Base-by-base conservation (phyloP, 768 basidiomycete genomes). In the Lentinus brumalis region DNA sequence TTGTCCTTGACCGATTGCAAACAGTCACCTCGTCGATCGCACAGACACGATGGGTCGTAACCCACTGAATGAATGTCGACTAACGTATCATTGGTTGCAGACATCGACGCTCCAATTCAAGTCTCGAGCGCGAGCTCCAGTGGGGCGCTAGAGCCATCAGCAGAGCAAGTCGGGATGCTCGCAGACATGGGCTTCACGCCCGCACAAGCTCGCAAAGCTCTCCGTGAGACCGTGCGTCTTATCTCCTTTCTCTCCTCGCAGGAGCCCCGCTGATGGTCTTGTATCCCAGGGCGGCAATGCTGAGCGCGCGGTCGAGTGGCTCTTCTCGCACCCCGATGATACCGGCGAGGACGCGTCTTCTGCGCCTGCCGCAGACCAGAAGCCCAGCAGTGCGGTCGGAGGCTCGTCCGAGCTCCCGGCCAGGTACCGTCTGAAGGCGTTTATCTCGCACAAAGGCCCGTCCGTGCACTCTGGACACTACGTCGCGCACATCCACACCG, bases 401-500 rank as follows among this genome's bases (percentile, higher is more conserved):
- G 92, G 93, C 21, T 81, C 85, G 31, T 76, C 77, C 3, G 67
- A 69, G 2, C 79, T 94, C 0, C 96, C 96, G 0, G 94, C 88
- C 5, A 75, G 76, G 14, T 99, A 93, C 77, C 77, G 79, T 31
- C 83, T 99, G 31, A 91, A 94, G 70, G 94, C 92, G 9, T 99
- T 98, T 78, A 87, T 99, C 69, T 97, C 95, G 52, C 96, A 99
- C 79, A 98, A 97, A 69, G 96, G 96, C 0, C 91, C 92, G 0
- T 95, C 92, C 0, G 94, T 96, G 29, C 96, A 98, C 70, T 96
- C 94, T 0, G 96, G 90, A 0, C 96, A 94, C 67, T 96, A 97
- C 68, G 92, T 96, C 12, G 92, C 92, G 29, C 92, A 96, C 69
- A 81, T 93, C 32, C 77, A 81, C 55, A 62, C 65, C 29, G 77